Conservation (phyloP, 2,329 filamentous ascomycete species). For the Fusarium nodosum region DNA sequence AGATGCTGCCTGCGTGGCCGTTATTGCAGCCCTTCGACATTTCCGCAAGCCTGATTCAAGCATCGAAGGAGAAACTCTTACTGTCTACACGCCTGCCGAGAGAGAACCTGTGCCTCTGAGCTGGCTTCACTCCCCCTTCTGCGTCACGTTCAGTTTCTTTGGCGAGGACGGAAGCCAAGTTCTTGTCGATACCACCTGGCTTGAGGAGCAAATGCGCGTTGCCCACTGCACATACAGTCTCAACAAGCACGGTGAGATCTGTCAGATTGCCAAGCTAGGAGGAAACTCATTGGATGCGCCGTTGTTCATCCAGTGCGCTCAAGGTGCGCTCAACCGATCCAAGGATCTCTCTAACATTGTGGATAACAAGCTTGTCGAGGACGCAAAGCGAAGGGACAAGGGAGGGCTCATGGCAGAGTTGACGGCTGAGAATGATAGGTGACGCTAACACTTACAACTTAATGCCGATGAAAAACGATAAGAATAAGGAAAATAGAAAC, state of each 20-base stretch:
- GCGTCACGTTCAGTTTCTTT: conserved; percentile 90
- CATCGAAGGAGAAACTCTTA: conserved; percentile 86
- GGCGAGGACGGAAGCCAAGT: conserved; percentile 75
- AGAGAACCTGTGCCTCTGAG: conserved; percentile 90
- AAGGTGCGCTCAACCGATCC: conserved; percentile 80
- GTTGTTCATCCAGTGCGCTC: conserved; percentile 80
- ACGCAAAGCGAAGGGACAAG: conserved; percentile 81
- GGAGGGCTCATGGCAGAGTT: conserved; percentile 83
- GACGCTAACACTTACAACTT: conserved; percentile 37
- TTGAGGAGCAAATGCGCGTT: conserved; percentile 82
- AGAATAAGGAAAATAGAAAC: conserved; percentile 44
- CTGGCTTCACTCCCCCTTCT: conserved; percentile 92
- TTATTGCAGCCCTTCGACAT: conserved; percentile 89
- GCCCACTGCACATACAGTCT: conserved; percentile 85
- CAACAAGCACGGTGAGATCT: conserved; percentile 91
- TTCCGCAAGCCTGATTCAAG: conserved; percentile 92
- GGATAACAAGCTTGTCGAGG: conserved; percentile 79
- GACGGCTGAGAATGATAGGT: conserved; percentile 85
- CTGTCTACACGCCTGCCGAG: conserved; percentile 86
- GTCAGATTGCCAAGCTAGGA: conserved; percentile 91
- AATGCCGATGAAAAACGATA: conserved; percentile 33
- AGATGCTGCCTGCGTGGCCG: conserved; percentile 86
- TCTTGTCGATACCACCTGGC: conserved; percentile 77
- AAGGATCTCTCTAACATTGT: conserved; percentile 83
- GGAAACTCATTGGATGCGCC: conserved; percentile 86